Base-by-base conservation (phyloP, 2,329 filamentous ascomycete species). In the Taxawa tesnikishii region DNA sequence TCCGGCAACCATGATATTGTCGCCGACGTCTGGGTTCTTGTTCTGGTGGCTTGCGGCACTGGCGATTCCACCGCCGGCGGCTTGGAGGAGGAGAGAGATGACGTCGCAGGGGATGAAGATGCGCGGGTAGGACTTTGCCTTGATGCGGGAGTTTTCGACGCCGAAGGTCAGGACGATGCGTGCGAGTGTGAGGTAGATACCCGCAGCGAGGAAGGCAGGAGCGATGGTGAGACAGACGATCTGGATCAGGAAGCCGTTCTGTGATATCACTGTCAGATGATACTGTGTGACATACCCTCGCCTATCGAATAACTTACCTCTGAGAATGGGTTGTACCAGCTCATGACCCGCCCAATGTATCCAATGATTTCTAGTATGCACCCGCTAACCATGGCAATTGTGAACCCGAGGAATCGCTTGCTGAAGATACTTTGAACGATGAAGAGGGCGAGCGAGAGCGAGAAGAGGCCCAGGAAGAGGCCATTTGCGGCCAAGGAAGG, bases 1-100 rank as follows among this genome's bases (percentile, higher is more conserved):
- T 23, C 76, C 76, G 4, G 71, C 71, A 13, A 80, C 63, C 67
- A 76, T 76, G 53, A 79, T 67, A 46, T 78, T 58, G 41, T 68
- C 63, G n/a, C 73, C 75, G 0, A 46, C 41, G 1, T 54, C 39
- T 8, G 34, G 33, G 15, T 34, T 28, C 10, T 38, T 40, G 12
- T 56, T 47, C 7, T 11, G 14, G 31, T 57, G 49, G 7, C 46
- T 48, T 8, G 48, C 47, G 5, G 55, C 33, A 27, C 33, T 29
- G 4, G 33, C 32, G 10, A 32, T 25, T 14, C 27, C 71, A n/a
- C 73, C 75, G 26, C 75, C 75, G 1, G 62, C 56, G 4, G 68
- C 68, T 47, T 80, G 75, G 1, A 79, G 61, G 27, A 74, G 42
- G 3, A 80, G 63, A 6, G 59, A 63, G 24, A 62, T 38, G 29